Evolutionary conservation across 2,329 filamentous ascomycete species (phyloP), one percentile per base, ranked within the genome.

Genomic region (Anthostomella pinea): DNA sequence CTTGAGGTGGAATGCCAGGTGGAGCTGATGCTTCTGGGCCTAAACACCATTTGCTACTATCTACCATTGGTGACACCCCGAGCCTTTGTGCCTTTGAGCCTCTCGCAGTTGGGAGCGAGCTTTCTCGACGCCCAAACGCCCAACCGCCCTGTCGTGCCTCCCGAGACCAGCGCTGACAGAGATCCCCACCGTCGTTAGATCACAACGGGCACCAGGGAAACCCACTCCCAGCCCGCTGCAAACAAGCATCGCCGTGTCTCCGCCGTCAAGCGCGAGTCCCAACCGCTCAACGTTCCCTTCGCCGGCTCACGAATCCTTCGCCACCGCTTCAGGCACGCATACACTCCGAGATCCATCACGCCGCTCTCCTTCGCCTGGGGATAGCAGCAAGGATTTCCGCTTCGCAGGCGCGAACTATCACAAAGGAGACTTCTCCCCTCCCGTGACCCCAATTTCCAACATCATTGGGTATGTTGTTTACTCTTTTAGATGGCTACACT

Each of bases 221-320:
- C 57, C 65, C 38, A 62, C 67, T 43, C 69, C 72, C 28, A 77
- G 72, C 51, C 73, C 73, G 46, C 61, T 76, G 30, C 65, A 68
- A 41, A 65, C 66, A 38, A 67, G 53, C 47, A 64, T 58, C 39
- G 61, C 65, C 36, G 58, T 66, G 31, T 70, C 67, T 52, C 63
- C 64, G 43, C 63, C 68, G 34, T 57, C 65, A 42, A 69, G 58
- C 49, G 57, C 66, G 33, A 70, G 64, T 46, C 64, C 66, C 42
- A 61, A 56, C 37, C 60, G 58, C 37, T 55, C 62, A 20, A 56
- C 52, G 30, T 65, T 65, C 37, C 51, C 59, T 21, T 56, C 59
- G 20, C 49, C 57, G 28, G 36, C 51, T 18, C 46, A 53, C 39
- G 49, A 53, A 28, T 47, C 52, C 10, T 43, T 48, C 40, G 38